A percentile compares a stretch with the other conserved stretches of the same genome.
phyloP scores from a whole-genome alignment of 306 rosid genomes.

The Notholithocarpus densiflorus region DNA sequence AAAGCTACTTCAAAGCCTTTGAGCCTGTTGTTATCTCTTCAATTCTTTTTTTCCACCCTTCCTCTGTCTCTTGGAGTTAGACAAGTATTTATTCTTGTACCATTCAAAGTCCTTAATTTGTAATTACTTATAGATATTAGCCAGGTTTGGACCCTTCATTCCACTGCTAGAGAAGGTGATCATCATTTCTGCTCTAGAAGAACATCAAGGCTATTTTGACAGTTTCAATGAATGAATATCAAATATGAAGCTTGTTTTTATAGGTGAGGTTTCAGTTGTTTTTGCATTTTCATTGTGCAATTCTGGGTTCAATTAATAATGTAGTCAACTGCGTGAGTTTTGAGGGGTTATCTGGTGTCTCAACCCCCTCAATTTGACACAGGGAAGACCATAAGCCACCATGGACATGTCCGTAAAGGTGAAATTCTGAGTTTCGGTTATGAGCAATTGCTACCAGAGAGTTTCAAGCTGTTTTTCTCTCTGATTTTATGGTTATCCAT shows the following conservation, averaged over 20 bases:
- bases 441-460: no score
- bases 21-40: slow-evolving; percentile 15
- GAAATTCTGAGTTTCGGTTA: no score
- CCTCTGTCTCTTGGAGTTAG: neutral
- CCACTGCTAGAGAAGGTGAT: slow-evolving; percentile 7
- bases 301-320: no score
- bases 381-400: no score
- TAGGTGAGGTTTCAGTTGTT: no score
- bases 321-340: no score
- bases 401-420: no score
- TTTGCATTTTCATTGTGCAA: no score
- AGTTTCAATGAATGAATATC: neutral
- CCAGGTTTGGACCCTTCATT: slow-evolving; percentile 26
- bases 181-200: slow-evolving; percentile 11
- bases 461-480: no score
- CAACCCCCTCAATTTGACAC: no score
- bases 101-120: neutral
- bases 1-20: slow-evolving; percentile 75
- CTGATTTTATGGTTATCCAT: no score
- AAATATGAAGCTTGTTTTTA: neutral
- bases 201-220: neutral
- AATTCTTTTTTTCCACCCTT: slow-evolving; percentile 3
- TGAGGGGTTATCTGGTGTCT: no score
- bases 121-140: slow-evolving; percentile 22
- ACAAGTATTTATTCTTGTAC: slow-evolving; percentile 24